A percentile compares a stretch with the other conserved stretches of the same genome.
phyloP scores from a whole-genome alignment of 352 stramenopile genomes.

The Pythium plurisporium region DNA sequence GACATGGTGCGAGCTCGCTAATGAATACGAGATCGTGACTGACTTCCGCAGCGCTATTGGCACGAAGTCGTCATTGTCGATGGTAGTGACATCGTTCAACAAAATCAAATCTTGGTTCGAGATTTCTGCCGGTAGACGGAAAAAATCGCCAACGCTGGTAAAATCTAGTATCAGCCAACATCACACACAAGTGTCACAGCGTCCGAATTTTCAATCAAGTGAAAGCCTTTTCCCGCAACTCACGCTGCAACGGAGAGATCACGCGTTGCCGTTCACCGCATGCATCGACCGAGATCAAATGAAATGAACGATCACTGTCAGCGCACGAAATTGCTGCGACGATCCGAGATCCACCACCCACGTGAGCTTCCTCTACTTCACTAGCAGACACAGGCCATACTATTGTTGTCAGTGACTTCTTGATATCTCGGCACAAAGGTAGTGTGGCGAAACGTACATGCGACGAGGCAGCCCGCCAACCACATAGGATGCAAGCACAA shows the following conservation, averaged over 20 bases:
- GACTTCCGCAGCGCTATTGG: conserved; percentile 10
- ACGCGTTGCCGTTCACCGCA: background rate
- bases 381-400: too few species aligned
- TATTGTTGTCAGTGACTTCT: too few species aligned
- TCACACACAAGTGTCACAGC: background rate
- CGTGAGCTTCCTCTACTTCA: background rate
- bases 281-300: conserved; percentile 40
- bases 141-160: conserved; percentile 8
- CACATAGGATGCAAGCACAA: conserved; percentile 42
- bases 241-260: conserved; percentile 17
- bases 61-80: background rate
- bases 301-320: conserved; percentile 42
- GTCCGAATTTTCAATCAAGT: background rate
- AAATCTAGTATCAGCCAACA: conserved; percentile 9
- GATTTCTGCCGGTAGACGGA: too few species aligned
- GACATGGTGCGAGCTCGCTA: background rate
- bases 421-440: too few species aligned
- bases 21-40: background rate
- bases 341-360: background rate
- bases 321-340: conserved; percentile 31
- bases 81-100: background rate
- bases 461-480: conserved; percentile 29
- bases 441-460: conserved; percentile 38
- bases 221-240: background rate
- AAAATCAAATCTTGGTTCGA: too few species aligned